Evolutionary conservation across 176 grass and related monocot genomes (phyloP), one percentile per base, ranked within the genome.

Genomic region (Melocanna baccifera): DNA sequence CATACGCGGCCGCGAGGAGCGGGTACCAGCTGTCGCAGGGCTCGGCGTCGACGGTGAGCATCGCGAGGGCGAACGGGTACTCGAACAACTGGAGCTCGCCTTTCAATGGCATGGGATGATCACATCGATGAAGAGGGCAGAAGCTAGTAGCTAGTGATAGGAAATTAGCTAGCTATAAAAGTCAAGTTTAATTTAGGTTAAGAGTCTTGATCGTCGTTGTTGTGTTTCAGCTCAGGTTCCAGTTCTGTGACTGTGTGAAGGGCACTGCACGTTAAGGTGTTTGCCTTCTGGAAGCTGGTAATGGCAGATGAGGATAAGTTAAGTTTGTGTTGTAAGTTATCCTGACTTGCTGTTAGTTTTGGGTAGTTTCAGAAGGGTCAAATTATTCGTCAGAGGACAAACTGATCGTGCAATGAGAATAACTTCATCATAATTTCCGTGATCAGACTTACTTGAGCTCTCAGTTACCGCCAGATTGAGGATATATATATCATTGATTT

Each of bases 21-120:
- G 89, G 59, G 76, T 91, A 91, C 89, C 85, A 91, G 81, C 78
- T 91, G 53, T 84, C 89, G n/a, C 89, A 91, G 89, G 89, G 89
- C 7, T 84, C 81, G 53, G 80, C 74, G 10, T 70, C 89, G 55
- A 84, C 89, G 18, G 81, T 87, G 75, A 91, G 85, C 69, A 75
- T 91, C 43, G 85, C 89, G 4, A 91, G 62, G 85, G 89, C 81
- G 25, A 87, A 84, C 75, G 89, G 85, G 14, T 87, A 84, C 81
- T 45, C 81, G 40, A 52, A 59, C 69, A 84, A 91, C 85, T 91
- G 89, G 89, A 80, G 69, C 81, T 81, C 85, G 4, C 69, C 85
- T 25, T 91, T 87, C 81, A 91, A 80, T 41, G 85, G 76, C 69
- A 87, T 87, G 89, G 81, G 76, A 67, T 91, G 75, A 91, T 26